phyloP scores from a whole-genome alignment of 2,329 filamentous ascomycete genomes.

The Exophiala mesophila region DNA sequence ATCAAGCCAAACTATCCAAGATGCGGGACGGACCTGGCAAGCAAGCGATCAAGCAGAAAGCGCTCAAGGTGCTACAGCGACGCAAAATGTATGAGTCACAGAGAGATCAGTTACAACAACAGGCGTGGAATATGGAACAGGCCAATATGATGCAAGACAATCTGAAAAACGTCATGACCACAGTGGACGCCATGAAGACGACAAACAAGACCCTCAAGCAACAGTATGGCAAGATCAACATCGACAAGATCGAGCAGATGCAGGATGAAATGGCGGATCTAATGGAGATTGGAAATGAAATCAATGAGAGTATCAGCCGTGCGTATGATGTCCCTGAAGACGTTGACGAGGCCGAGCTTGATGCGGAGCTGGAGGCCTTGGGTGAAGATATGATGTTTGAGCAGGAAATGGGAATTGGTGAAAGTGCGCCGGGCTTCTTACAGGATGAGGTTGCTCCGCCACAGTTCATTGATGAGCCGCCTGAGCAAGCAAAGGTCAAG shows the following conservation, averaged over 20 bases:
- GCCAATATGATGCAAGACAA: slow-evolving; percentile 98
- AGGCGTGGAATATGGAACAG: slow-evolving; percentile 99
- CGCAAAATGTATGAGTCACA: slow-evolving; percentile 92
- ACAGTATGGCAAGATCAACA: slow-evolving; percentile 95
- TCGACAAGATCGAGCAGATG: slow-evolving; percentile 94
- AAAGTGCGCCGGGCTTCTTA: slow-evolving; percentile 74
- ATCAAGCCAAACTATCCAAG: slow-evolving; percentile 80
- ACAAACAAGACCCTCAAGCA: slow-evolving; percentile 88
- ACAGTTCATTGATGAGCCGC: slow-evolving; percentile 89
- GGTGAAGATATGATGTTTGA: slow-evolving; percentile 93
- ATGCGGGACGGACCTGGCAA: slow-evolving; percentile 97
- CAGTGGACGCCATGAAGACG: slow-evolving; percentile 94
- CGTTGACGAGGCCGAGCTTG: slow-evolving; percentile 91
- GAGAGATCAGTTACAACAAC: slow-evolving; percentile 86
- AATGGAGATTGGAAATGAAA: slow-evolving; percentile 96
- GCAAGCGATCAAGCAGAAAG: slow-evolving; percentile 85
- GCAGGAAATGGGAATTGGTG: slow-evolving; percentile 52
- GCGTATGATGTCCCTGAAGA: slow-evolving; percentile 96
- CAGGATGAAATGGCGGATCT: slow-evolving; percentile 99
- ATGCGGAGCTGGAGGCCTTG: slow-evolving; percentile 91
- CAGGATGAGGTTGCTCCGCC: slow-evolving; percentile 77
- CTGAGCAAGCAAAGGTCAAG: slow-evolving; percentile 66
- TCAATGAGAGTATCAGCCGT: slow-evolving; percentile 86
- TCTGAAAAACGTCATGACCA: slow-evolving; percentile 96
- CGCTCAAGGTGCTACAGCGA: slow-evolving; percentile 86